Evolutionary conservation across 208 protist genomes (phyloP), one percentile per base, ranked within the genome.

Genomic region (Leishmania braziliensis): DNA sequence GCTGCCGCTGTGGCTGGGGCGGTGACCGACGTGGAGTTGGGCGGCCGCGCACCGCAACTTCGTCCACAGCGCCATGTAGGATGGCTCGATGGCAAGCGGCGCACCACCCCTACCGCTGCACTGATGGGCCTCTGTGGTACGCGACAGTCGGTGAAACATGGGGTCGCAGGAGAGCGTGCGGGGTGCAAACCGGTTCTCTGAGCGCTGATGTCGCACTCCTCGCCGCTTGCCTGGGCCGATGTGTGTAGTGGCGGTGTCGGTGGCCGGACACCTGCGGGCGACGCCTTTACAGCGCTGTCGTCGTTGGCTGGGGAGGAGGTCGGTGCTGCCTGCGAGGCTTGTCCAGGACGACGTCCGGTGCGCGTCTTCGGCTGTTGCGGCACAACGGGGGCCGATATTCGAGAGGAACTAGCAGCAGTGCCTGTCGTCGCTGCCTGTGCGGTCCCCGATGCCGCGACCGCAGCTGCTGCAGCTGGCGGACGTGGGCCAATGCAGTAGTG

Each of bases 71-170:
- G 43, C 39, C 29, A 12, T 48, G 23, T 48, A 72, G 68, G 63
- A 29, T 68, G 14, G 6, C 51, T n/a, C 10, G 53, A 29, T 16
- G 50, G 66, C 51, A n/a, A 23, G 60, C 56, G 4, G 56, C 58
- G 20, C 14, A 1, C 58, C 43, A 78, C 58, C 26, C 75, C 75
- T 16, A 78, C 75, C n/a, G 46, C 33, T 63, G 75, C n/a, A 51
- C 60, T 53, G 14, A 23, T 2, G 26, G 75, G 75, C 23, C 58
- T 10, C 58, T 78, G 75, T 39, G 60, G 60, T 36, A n/a, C 71
- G 14, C 51, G 8, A 18, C 50, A 62, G 62, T 26, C 16, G 68
- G 66, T 29, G 39, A 54, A 26, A 53, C n/a, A 18, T 54, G 77
- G 33, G 26, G 14, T 50, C 43, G 60, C 62, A 29, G 8, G 51